Conservation (phyloP, 2,329 filamentous ascomycete genomes). For the Coniochaeta sp. region DNA sequence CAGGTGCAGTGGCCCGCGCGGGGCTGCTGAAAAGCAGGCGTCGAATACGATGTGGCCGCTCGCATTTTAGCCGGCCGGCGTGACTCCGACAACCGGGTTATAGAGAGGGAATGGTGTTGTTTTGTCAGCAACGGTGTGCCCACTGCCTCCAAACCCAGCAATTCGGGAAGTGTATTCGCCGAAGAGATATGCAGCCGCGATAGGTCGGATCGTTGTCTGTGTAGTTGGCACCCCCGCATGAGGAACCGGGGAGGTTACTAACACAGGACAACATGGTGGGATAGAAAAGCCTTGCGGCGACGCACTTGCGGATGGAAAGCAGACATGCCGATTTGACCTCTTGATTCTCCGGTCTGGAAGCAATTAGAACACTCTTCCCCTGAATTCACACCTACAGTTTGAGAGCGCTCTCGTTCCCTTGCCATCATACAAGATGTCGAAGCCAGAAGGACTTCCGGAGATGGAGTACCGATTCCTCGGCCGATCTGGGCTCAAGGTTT, state of each 20-base stretch:
- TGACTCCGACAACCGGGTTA: neutral
- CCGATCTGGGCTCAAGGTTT: conserved; percentile 65
- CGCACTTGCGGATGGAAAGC: neutral
- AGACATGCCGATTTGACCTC: neutral
- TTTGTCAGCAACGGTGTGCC: neutral
- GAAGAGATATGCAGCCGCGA: neutral
- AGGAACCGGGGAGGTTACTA: too few species aligned
- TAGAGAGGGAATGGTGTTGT: neutral
- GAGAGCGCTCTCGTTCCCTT: too few species aligned
- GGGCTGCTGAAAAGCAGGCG: too few species aligned
- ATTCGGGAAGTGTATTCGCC: neutral
- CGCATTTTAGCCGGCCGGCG: neutral
- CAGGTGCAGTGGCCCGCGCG: too few species aligned
- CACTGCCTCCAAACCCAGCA: neutral
- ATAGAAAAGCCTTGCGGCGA: neutral
- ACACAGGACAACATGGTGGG: neutral
- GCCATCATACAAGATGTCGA: conserved; percentile 11
- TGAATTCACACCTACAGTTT: too few species aligned
- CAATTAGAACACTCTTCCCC: neutral
- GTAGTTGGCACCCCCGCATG: too few species aligned
- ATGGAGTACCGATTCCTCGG: conserved; percentile 71
- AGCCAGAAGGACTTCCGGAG: conserved; percentile 20
- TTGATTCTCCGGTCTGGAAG: too few species aligned
- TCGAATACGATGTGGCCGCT: too few species aligned
- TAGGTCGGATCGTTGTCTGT: neutral